Conservation (phyloP, 805 yeast genomes). For the Brettanomyces naardenensis region DNA sequence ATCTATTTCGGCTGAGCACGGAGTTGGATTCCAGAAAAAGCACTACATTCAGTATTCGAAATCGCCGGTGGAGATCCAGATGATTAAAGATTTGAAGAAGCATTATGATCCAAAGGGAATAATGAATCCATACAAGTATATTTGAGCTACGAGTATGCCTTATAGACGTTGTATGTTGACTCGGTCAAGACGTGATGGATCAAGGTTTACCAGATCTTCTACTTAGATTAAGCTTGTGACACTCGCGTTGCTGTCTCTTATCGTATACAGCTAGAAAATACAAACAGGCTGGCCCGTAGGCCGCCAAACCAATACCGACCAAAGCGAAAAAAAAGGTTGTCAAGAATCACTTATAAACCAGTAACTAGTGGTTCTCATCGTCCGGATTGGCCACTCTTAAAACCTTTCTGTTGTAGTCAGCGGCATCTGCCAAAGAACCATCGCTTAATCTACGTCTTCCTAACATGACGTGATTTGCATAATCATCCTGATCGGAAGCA, state of each 20-base stretch:
- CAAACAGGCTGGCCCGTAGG: too few relatives aligned
- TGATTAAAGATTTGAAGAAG: conserved; percentile 75
- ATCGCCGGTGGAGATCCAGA: conserved; percentile 54
- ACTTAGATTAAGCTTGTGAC: too few relatives aligned
- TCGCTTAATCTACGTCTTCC: conserved; percentile 80
- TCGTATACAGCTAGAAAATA: too few relatives aligned
- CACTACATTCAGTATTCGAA: conserved; percentile 83
- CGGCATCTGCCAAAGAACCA: conserved; percentile 81
- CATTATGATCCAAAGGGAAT: conserved; percentile 87
- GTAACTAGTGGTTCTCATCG: conserved; percentile 11
- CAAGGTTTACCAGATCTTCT: too few relatives aligned
- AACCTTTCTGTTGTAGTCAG: conserved; percentile 73
- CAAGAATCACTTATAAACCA: too few relatives aligned
- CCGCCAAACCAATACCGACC: too few relatives aligned
- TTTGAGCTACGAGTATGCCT: too few relatives aligned
- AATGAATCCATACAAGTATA: conserved; percentile 90
- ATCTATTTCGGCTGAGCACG: conserved; percentile 95
- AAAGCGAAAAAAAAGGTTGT: too few relatives aligned
- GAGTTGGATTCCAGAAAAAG: conserved; percentile 94
- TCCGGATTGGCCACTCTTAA: conserved; percentile 88
- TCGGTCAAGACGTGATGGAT: too few relatives aligned
- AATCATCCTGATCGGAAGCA: conserved; percentile 43
- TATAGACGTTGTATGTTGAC: too few relatives aligned
- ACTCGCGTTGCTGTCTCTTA: too few relatives aligned
- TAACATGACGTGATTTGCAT: conserved; percentile 52